phyloP scores from a whole-genome alignment of 805 yeast genomes.

The Kodamaea restingae region DNA sequence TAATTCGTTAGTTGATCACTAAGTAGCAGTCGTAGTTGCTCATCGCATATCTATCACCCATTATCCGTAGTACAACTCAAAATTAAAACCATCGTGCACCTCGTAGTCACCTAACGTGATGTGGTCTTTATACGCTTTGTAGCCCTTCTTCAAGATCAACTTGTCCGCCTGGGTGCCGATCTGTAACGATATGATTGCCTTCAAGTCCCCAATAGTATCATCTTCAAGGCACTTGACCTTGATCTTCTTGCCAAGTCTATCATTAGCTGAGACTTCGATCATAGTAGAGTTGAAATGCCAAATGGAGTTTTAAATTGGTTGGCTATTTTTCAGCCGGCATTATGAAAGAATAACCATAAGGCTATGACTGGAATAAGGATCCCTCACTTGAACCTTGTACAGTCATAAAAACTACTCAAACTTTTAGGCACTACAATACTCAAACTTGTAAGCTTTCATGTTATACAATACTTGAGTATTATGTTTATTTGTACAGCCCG shows the following conservation, averaged over 20 bases:
- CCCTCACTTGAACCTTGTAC: no score
- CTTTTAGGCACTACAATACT: no score
- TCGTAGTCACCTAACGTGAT: slow-evolving; percentile 93
- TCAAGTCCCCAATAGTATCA: slow-evolving; percentile 87
- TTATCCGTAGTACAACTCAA: slow-evolving; percentile 76
- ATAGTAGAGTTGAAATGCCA: slow-evolving; percentile 13
- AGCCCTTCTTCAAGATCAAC: slow-evolving; percentile 76
- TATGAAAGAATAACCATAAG: no score
- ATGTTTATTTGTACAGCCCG: no score
- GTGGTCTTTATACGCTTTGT: slow-evolving; percentile 81
- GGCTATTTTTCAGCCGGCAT: no score
- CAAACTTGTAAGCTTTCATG: no score
- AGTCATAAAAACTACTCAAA: no score
- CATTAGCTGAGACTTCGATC: slow-evolving; percentile 43
- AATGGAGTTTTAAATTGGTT: not conserved
- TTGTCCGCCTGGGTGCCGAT: slow-evolving; percentile 70
- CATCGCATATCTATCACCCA: no score
- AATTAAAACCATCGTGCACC: slow-evolving; percentile 80
- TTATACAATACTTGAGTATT: no score
- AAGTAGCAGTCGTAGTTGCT: no score
- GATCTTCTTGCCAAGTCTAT: slow-evolving; percentile 80
- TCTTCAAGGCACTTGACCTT: slow-evolving; percentile 82
- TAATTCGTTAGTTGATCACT: no score
- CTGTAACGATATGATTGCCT: slow-evolving; percentile 76
- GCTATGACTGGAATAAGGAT: no score